Evolutionary conservation across 176 grass and related monocot genomes (phyloP).

Genomic region (Aegilops tauschii): DNA sequence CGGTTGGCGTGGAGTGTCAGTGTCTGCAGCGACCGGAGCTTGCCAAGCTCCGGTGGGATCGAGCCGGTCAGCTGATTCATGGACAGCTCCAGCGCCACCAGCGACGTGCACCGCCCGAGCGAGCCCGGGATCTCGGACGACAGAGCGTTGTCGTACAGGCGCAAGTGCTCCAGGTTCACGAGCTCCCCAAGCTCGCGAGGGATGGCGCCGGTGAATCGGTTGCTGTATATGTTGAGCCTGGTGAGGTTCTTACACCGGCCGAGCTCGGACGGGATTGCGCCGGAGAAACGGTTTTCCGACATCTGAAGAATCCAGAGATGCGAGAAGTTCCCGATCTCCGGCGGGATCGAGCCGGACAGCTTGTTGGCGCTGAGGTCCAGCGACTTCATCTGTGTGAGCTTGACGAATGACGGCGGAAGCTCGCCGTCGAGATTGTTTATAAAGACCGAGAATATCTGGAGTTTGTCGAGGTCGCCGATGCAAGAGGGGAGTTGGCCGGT

Average conservation of each 20-base stretch:
- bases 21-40: slow-evolving; percentile 39
- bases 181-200: slow-evolving; percentile 72
- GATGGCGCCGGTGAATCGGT: slow-evolving; percentile 61
- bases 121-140: slow-evolving; percentile 62
- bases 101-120: slow-evolving; percentile 41
- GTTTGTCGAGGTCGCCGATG: slow-evolving; percentile 50
- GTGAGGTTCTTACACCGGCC: slow-evolving; percentile 75
- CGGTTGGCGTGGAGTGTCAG: slow-evolving; percentile 56
- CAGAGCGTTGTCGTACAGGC: slow-evolving; percentile 49
- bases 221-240: slow-evolving; percentile 47
- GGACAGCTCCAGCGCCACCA: slow-evolving; percentile 42
- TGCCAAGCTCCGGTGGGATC: slow-evolving; percentile 71
- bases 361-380: slow-evolving; percentile 53
- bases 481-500: slow-evolving; percentile 58
- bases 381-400: slow-evolving; percentile 38
- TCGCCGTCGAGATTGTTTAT: slow-evolving; percentile 43
- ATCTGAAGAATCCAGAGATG: slow-evolving; percentile 47
- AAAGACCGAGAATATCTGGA: slow-evolving; percentile 16
- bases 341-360: slow-evolving; percentile 61
- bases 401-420: slow-evolving; percentile 61
- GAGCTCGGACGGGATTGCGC: slow-evolving; percentile 53
- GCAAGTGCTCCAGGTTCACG: slow-evolving; percentile 26
- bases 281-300: slow-evolving; percentile 44
- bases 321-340: slow-evolving; percentile 53
- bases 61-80: slow-evolving; percentile 48